A percentile compares a stretch with the other conserved stretches of the same genome.
Evolutionary conservation across 352 stramenopile species (phyloP).

Genomic region (Phytophthora fragariae): DNA sequence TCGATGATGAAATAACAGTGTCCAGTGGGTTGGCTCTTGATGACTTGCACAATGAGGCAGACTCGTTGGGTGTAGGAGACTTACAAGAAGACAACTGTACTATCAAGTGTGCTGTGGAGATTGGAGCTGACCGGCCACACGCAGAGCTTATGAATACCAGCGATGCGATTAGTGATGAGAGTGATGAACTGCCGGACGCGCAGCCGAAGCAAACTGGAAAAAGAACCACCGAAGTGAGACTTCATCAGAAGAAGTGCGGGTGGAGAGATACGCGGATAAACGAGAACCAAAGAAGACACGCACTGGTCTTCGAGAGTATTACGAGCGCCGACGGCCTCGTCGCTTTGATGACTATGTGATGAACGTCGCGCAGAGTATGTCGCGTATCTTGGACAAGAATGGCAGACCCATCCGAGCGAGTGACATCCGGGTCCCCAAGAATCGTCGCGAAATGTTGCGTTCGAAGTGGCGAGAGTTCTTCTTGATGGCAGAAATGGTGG

Average conservation of each 20-base stretch:
- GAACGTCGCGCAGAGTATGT: not conserved
- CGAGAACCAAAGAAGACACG: constrained; percentile 4
- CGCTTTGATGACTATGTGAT: not conserved
- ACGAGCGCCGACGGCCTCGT: not conserved
- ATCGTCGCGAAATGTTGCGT: constrained; percentile 9
- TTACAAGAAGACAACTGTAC: too few relatives aligned
- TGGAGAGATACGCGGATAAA: constrained; percentile 4
- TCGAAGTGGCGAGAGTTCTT: constrained; percentile 19
- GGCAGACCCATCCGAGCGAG: constrained; percentile 5
- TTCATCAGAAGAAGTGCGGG: not conserved
- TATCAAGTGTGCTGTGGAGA: too few relatives aligned
- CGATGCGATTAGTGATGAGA: too few relatives aligned
- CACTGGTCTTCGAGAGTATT: not conserved
- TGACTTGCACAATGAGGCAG: too few relatives aligned
- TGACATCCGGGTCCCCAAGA: constrained; percentile 1
- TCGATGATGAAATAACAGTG: too few relatives aligned
- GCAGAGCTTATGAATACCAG: too few relatives aligned
- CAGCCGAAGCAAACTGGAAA: constrained; percentile 6
- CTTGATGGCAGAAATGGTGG: constrained; percentile 12
- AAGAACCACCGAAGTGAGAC: constrained; percentile 16
- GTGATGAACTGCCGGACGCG: too few relatives aligned
- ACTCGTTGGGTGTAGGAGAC: too few relatives aligned
- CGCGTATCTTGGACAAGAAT: constrained; percentile 12
- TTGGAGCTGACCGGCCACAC: too few relatives aligned
- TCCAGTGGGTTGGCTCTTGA: too few relatives aligned